These are phyloP conservation scores for Protomyces pachydermus DNA, from an alignment of 1,139 yeast species.

Conservation along the genomic window DNA sequence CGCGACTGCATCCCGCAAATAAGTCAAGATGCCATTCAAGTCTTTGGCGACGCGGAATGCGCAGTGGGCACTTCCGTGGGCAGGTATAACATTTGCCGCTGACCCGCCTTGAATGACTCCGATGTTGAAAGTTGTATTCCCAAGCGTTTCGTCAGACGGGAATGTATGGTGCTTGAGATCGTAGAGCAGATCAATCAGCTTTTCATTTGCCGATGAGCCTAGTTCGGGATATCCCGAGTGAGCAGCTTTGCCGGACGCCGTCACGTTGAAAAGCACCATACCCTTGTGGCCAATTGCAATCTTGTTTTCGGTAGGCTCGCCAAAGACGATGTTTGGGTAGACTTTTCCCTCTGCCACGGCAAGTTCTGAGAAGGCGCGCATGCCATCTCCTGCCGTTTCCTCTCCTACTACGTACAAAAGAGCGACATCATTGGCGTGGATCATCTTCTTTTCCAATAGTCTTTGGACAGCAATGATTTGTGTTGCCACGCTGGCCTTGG, in stretches of 20 bases:
- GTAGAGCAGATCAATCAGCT: slow-evolving; percentile 50
- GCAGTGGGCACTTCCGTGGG: slow-evolving; percentile 49
- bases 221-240: slow-evolving; percentile 70
- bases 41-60: slow-evolving; percentile 55
- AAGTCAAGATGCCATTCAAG: slow-evolving; percentile 41
- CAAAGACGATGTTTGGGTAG: slow-evolving; percentile 64
- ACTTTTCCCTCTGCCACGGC: slow-evolving; percentile 5
- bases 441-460: slow-evolving; percentile 42
- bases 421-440: slow-evolving; percentile 53
- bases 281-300: slow-evolving; percentile 71
- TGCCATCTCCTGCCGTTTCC: slow-evolving; percentile 50
- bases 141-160: slow-evolving; percentile 53
- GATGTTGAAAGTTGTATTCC: slow-evolving; percentile 58
- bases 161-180: slow-evolving; percentile 42
- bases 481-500: slow-evolving; percentile 63
- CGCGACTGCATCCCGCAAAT: slow-evolving; percentile 42
- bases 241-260: slow-evolving; percentile 51
- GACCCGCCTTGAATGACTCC: slow-evolving; percentile 59
- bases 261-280: slow-evolving; percentile 43
- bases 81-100: slow-evolving; percentile 62
- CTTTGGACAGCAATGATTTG: slow-evolving; percentile 53
- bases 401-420: slow-evolving; percentile 65
- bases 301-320: slow-evolving; percentile 69
- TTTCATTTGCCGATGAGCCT: slow-evolving; percentile 60
- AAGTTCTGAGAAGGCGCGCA: slow-evolving; percentile 12